Evolutionary conservation across 1,139 yeast species (phyloP), one percentile per base, ranked within the genome.

Genomic region (Geotrichum reessii): DNA sequence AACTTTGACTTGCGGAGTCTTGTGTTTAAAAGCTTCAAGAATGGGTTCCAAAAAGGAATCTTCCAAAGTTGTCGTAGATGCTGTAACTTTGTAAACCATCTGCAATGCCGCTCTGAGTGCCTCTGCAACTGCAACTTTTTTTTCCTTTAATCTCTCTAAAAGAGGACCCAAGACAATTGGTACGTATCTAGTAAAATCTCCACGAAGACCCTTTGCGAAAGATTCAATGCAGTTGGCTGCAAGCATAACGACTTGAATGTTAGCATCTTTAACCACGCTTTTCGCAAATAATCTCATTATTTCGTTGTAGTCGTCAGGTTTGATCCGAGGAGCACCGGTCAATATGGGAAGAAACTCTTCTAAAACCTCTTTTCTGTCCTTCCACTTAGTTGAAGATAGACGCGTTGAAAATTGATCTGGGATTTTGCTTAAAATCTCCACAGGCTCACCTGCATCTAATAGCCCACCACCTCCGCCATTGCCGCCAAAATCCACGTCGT

Each of bases 111-210:
- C 74, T 25, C 78, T 76, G 33, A 93, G 76, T 0, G 95, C 87
- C 40, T 84, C 90, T 1, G 88, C 77, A 0, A 90, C 95, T 1
- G 86, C 76, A 14, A 82, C 85, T 68, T 93, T 93, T 75, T 88
- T 90, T 71, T 93, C 99, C 69, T 91, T 92, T 14, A 90, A 82
- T 66, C 97, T 80, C 64, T 91, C 97, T 51, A 93, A 74, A 63
- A 88, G 74, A 0, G 95, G 86, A 0, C 76, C 74, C 17, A 90
- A 73, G 1, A 90, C 78, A 0, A 79, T 67, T 0, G 76, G 63
- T 52, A 79, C 79, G 70, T 89, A 90, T 63, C 75, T 77, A 52
- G 76, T 76, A 73, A 87, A 85, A 31, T 76, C 72, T 1, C 69
- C 64, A 55, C 86, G 80, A 55, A 92, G 76, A 0, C 96, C 97